Conservation (phyloP, 352 stramenopile genomes). For the Pythium scleroteichum region DNA sequence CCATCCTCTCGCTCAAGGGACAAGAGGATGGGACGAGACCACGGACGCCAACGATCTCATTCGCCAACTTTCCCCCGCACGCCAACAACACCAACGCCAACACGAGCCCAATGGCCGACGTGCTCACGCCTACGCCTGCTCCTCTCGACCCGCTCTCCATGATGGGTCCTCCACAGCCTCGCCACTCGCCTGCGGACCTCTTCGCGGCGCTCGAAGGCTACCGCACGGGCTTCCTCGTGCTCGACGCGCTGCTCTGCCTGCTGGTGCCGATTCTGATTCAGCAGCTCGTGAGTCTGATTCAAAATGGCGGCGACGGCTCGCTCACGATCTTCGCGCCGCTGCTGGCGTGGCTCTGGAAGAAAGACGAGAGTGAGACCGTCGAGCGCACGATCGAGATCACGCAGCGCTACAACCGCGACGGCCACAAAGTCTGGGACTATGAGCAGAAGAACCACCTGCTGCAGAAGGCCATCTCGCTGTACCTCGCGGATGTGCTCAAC, state of each 20-base stretch:
- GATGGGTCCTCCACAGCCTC: background rate
- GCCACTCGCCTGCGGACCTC: slow-evolving; percentile 7
- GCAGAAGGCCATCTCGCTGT: slow-evolving; percentile 35
- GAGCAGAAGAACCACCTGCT: slow-evolving; percentile 32
- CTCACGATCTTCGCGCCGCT: slow-evolving; percentile 15
- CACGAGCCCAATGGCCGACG: slow-evolving; percentile 15
- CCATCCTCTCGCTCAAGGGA: no score
- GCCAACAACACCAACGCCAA: background rate
- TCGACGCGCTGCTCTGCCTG: slow-evolving; percentile 33
- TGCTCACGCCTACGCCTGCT: background rate
- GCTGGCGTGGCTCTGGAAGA: slow-evolving; percentile 10
- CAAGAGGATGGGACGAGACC: no score
- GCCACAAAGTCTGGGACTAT: slow-evolving; percentile 23
- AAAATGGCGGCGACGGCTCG: slow-evolving; percentile 19
- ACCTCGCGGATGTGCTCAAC: slow-evolving; percentile 27
- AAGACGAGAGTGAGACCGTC: slow-evolving; percentile 7
- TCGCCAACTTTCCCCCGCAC: slow-evolving; percentile 12
- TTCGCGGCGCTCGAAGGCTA: slow-evolving; percentile 20
- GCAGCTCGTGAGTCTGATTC: slow-evolving; percentile 15
- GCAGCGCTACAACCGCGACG: slow-evolving; percentile 24
- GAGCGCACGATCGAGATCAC: slow-evolving; percentile 29
- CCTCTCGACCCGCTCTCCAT: no score
- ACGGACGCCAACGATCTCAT: background rate
- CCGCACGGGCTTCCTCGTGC: slow-evolving; percentile 25
- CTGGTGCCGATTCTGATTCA: slow-evolving; percentile 29